A percentile compares a stretch with the other conserved stretches of the same genome.
Conservation (phyloP, 2,329 filamentous ascomycete species). For the Penicillium sp. region DNA sequence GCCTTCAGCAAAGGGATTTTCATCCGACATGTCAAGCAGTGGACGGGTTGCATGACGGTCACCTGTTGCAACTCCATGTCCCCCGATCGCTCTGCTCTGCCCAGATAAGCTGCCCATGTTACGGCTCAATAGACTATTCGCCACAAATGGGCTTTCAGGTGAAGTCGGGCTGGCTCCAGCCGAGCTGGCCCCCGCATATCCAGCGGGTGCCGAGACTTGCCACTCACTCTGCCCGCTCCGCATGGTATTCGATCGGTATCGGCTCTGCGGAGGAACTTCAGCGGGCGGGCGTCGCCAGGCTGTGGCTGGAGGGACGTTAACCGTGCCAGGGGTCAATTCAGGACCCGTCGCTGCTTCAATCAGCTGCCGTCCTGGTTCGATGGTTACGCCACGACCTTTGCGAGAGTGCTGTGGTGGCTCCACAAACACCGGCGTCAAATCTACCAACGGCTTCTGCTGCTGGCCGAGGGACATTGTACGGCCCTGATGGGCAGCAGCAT, state of each 20-base stretch:
- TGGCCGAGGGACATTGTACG: conserved; percentile 51
- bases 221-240: conserved; percentile 38
- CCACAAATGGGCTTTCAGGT: conserved; percentile 14
- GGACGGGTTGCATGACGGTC: conserved; percentile 45
- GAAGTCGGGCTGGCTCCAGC: conserved; percentile 16
- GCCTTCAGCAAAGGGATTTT: conserved; percentile 50
- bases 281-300: conserved; percentile 43
- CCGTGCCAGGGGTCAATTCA: conserved; percentile 38
- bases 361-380: conserved; percentile 43
- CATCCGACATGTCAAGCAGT: conserved; percentile 48
- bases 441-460: conserved; percentile 65
- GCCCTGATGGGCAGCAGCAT: conserved; percentile 39
- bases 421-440: conserved; percentile 66
- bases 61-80: conserved; percentile 47
- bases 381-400: conserved; percentile 49
- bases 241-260: conserved; percentile 41
- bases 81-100: conserved; percentile 30
- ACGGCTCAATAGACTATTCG: conserved; percentile 41
- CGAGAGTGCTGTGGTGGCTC: conserved; percentile 58
- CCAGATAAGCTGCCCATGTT: conserved; percentile 16
- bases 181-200: conserved; percentile 5
- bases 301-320: conserved; percentile 44
- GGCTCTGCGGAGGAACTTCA: conserved; percentile 22
- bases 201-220: conserved; percentile 14
- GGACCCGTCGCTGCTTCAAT: conserved; percentile 49